Evolutionary conservation across 495 filamentous ascomycete genomes (phyloP).

Genomic region (Hypoxylon cercidicola): DNA sequence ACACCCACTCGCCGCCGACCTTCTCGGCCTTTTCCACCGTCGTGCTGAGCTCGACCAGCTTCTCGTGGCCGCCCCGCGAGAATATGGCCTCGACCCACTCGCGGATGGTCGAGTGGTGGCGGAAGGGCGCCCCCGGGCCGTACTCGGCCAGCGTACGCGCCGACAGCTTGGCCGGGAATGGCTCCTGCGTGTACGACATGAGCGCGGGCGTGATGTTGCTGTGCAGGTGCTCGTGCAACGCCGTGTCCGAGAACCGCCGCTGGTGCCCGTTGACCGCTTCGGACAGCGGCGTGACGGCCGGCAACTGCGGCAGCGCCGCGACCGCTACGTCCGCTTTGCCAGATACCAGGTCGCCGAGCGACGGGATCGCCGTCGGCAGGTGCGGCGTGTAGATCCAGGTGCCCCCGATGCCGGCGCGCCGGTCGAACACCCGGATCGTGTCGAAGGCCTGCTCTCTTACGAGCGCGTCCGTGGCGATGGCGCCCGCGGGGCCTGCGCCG

Average conservation of each 20-base stretch:
- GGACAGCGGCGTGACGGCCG: constrained; percentile 54
- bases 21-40: constrained; percentile 56
- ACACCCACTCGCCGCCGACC: constrained; percentile 48
- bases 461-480: constrained; percentile 69
- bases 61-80: constrained; percentile 48
- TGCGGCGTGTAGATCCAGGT: constrained; percentile 52
- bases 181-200: constrained; percentile 55
- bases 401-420: constrained; percentile 44
- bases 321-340: constrained; percentile 62
- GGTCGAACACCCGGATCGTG: constrained; percentile 68
- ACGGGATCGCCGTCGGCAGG: constrained; percentile 51
- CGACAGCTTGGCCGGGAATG: constrained; percentile 48
- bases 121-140: constrained; percentile 50
- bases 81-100: constrained; percentile 54
- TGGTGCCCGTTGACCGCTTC: constrained; percentile 51
- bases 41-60: constrained; percentile 50
- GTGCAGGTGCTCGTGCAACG: constrained; percentile 56
- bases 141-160: constrained; percentile 43
- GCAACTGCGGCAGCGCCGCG: constrained; percentile 56
- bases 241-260: constrained; percentile 63
- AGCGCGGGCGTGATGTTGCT: constrained; percentile 54
- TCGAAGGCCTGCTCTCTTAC: constrained; percentile 68
- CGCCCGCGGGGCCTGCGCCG: constrained; percentile 68
- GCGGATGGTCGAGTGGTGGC: constrained; percentile 51
- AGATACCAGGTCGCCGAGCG: constrained; percentile 57